Base-by-base conservation (phyloP, 78 protist genomes). In the Anaeramoeba ignava region DNA sequence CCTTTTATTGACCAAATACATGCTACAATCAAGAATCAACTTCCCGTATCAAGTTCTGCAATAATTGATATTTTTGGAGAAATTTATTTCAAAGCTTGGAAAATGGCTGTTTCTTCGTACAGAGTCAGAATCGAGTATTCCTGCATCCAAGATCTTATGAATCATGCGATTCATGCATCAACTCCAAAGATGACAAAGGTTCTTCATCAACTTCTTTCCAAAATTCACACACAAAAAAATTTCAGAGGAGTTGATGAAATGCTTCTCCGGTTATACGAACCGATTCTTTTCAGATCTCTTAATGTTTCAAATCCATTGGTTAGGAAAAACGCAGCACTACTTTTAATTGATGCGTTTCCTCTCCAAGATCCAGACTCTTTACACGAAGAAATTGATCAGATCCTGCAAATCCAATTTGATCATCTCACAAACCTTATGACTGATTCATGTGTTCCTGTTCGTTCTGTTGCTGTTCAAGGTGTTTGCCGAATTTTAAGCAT, bases 61-160 rank as follows among this genome's bases (percentile, higher is more conserved):
- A 34, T 67, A 0, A 27, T 80, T 1, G 78, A 80, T 1, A 2
- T 3, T 0, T 90, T 84, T 82, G 91, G 87, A 0, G 92, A 91
- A 1, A 78, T 91, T 0, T 91, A 91, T 83, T 87, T 87, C 41
- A 83, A 80, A 39, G 90, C 93, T 33, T 91, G 93, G 93, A 39
- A 81, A 2, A 0, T 17, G 0, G 85, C 92, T 3, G 3, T 73
- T 0, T 89, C 89, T 0, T 79, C 81, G 17, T 37, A 42, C 17
- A 12, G 81, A 3, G 27, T 3, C 40, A 2, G 8, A 33, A 84
- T 91, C 2, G 93, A 91, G 80, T 54, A 31, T 39, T 41, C 12
- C 23, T 83, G 88, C 41, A 8, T 91, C n/a, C 92, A 91, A 31
- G 88, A 91, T 67, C 42, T 91, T 27, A 84, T 89, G 81, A 34